Evolutionary conservation across 768 basidiomycete species (phyloP), one percentile per base, ranked within the genome.

Genomic region (Hydnomerulius pinastri): DNA sequence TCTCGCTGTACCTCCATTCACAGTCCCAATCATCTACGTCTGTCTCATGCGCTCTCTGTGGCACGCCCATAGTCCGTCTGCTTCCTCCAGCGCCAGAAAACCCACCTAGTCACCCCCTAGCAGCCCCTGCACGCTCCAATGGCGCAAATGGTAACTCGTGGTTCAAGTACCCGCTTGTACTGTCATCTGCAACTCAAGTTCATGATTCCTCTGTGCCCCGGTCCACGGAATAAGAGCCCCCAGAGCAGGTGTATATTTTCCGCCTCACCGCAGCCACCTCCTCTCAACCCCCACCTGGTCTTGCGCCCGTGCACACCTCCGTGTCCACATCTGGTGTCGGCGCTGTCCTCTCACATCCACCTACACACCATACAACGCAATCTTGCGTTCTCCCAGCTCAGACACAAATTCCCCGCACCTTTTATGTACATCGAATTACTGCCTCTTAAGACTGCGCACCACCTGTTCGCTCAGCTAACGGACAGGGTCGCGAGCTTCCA

Each of bases 371-470:
- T 51, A 67, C 77, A 25, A 77, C 81, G 2, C 76, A 86, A 15
- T 90, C 67, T 12, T 68, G 66, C 20, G 52, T 59, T 17, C 54
- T 54, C 15, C 46, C 57, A 23, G n/a, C 54, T 33, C 68, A 68
- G 25, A 33, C 55, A 17, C 64, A 64, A 27, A 59, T 18, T 43
- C 40, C 6, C 68, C 66, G 6, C 55, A 96, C 66, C 91, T 93
- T 1, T 73, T 97, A 2, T 97, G 93, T 61, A 73, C 79, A 10
- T 81, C 80, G 15, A 85, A 89, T n/a, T 96, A 92, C 86, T 96
- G 93, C 65, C 74, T 96, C 13, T 72, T 79, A 4, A 81, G 94
- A 7, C 74, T 97, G 17, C 82, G 93, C 11, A 77, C 86, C 30
- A 92, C 93, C 15, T 95, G 92, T 68, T 87, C 86, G 4, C 72